A percentile compares a stretch with the other conserved stretches of the same genome.
Conservation (phyloP, 2,329 filamentous ascomycete genomes). For the Pseudocercospora eumusae region DNA sequence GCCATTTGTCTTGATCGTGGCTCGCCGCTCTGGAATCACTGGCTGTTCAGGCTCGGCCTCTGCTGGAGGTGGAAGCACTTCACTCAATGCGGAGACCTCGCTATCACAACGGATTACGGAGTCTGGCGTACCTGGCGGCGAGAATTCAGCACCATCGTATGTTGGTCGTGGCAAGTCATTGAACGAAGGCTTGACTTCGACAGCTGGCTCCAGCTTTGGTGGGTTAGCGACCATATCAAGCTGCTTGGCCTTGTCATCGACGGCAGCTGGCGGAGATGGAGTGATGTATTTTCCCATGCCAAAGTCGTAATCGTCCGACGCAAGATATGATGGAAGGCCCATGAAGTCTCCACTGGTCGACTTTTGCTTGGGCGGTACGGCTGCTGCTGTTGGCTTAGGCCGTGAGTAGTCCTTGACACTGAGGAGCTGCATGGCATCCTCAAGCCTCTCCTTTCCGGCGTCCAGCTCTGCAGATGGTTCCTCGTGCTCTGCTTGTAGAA, state of each 20-base stretch:
- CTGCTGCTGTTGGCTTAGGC: slow-evolving; percentile 24
- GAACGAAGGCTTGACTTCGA: slow-evolving; percentile 27
- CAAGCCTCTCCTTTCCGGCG: slow-evolving; percentile 38
- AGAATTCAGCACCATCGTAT: slow-evolving; percentile 31
- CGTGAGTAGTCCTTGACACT: slow-evolving; percentile 41
- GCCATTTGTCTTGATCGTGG: slow-evolving; percentile 84
- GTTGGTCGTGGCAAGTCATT: slow-evolving; percentile 29
- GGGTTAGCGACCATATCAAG: slow-evolving; percentile 27
- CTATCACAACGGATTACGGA: slow-evolving; percentile 80
- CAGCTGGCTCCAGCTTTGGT: slow-evolving; percentile 30
- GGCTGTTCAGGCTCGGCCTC: slow-evolving; percentile 20
- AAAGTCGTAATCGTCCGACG: slow-evolving; percentile 55
- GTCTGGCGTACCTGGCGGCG: slow-evolving; percentile 68
- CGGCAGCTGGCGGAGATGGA: slow-evolving; percentile 44
- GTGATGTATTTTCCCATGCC: slow-evolving; percentile 59
- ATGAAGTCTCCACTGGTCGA: slow-evolving; percentile 31
- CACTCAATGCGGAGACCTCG: slow-evolving; percentile 27
- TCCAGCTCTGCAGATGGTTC: slow-evolving; percentile 14
- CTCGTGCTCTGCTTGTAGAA: slow-evolving; percentile 28
- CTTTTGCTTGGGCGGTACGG: slow-evolving; percentile 17
- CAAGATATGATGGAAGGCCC: slow-evolving; percentile 43
- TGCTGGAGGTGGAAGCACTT: slow-evolving; percentile 23
- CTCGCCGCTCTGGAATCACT: slow-evolving; percentile 72
- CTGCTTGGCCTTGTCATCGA: slow-evolving; percentile 28
- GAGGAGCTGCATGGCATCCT: slow-evolving; percentile 41